Evolutionary conservation across 192 early-diverging fungal species (phyloP), one percentile per base, ranked within the genome.

Genomic region (Spizellomyces punctatus): DNA sequence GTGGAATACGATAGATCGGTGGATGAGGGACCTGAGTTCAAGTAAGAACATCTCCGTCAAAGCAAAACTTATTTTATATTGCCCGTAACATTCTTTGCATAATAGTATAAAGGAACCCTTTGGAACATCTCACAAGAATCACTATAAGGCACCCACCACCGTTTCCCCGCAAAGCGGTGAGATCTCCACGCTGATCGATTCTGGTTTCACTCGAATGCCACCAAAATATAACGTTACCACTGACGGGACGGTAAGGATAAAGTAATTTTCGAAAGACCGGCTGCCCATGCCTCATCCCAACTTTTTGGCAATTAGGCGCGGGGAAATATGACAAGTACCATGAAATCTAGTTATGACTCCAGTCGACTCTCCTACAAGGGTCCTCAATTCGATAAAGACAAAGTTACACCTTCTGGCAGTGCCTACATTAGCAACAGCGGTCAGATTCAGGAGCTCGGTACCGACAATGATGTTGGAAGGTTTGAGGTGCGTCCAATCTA

Each of bases 1-100:
- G 82, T 83, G 19, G 68, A 81, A 17, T 83, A 83, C 52, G 75
- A 81, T 56, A 80, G 76, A 46, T 58, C 44, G 8, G 79, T 83
- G 0, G 82, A 83, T 71, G 82, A 83, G 64, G 79, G 76, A 43
- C 73, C 69, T 5, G 50, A 67, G 56, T 79, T 79, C 64, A 55
- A 57, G 76, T 78, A 50, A 64, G 71, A 16, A 2, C 63, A 46
- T 41, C 12, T 19, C 10, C 59, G 21, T 17, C 41, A 14, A 14
- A 12, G 16, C 22, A 19, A 19, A 22, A 3, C 22, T 61, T 3
- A 2, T 12, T 2, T 61, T 61, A 41, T 61, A 17, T 61, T 61
- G 12, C 59, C 19, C 27, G 3, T 36, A 36, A 36, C 27, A 64
- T 46, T 27, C 71, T 17, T 54, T 58, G 16, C 64, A 17, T 7